Percentiles rank a stretch among this genome's conserved stretches.
Evolutionary conservation across 2,329 filamentous ascomycete genomes (phyloP).

Genomic region (Penicillium sp.): DNA sequence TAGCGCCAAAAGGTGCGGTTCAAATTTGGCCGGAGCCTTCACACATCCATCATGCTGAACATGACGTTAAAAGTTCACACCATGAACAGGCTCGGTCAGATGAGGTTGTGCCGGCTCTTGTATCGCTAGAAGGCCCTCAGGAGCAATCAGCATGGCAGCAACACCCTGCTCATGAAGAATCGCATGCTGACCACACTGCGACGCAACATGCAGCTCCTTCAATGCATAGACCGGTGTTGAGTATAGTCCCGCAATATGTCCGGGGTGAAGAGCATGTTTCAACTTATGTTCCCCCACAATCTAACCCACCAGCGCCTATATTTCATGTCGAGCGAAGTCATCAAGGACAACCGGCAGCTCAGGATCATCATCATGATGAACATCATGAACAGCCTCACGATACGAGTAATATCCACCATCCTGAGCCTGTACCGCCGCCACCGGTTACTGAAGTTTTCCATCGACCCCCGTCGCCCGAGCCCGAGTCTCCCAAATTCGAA

Average conservation of each 20-base stretch:
- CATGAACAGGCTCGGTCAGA: slow-evolving; percentile 1
- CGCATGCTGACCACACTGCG: not conserved
- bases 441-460: slow-evolving; percentile 45
- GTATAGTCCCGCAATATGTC: slow-evolving; percentile 50
- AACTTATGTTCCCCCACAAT: slow-evolving; percentile 32
- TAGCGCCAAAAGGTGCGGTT: not conserved
- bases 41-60: slow-evolving; percentile 7
- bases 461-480: slow-evolving; percentile 34
- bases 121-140: not conserved
- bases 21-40: slow-evolving; percentile 9
- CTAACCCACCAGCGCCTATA: slow-evolving; percentile 18
- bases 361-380: slow-evolving; percentile 3
- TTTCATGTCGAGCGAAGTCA: slow-evolving; percentile 15
- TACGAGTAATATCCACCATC: slow-evolving; percentile 30
- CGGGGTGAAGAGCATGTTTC: slow-evolving; percentile 49
- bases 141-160: not conserved
- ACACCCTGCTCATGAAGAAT: not conserved
- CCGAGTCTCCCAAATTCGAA: slow-evolving; percentile 54
- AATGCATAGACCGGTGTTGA: slow-evolving; percentile 29
- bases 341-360: slow-evolving; percentile 12
- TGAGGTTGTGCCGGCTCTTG: slow-evolving; percentile 4
- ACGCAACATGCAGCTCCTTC: not conserved
- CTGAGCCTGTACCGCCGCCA: slow-evolving; percentile 45
- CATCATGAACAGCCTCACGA: slow-evolving; percentile 6
- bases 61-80: not conserved